Percentiles rank a stretch among this genome's conserved stretches.
Conservation (phyloP, 2,329 filamentous ascomycete genomes). For the Colletotrichum sp. region DNA sequence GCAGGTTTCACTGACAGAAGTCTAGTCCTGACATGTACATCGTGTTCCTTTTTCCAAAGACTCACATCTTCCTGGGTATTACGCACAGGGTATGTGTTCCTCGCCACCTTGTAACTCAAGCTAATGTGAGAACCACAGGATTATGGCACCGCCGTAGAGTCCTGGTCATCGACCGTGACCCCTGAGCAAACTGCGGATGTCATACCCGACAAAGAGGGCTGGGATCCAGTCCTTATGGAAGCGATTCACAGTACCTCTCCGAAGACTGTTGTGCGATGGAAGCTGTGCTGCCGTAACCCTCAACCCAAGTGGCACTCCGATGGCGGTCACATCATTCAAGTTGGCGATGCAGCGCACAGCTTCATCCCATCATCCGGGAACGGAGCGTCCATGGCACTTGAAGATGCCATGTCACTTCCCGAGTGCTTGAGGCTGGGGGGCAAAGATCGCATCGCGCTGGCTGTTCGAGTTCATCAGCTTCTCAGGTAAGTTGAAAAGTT, state of each 20-base stretch:
- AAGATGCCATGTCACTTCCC: slow-evolving; percentile 22
- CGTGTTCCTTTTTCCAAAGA: background rate
- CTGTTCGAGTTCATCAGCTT: background rate
- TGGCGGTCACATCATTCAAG: slow-evolving; percentile 20
- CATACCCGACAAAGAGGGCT: background rate
- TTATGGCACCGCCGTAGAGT: background rate
- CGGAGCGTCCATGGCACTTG: slow-evolving; percentile 24
- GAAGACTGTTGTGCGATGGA: background rate
- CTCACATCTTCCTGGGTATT: background rate
- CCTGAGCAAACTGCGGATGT: background rate
- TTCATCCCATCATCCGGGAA: slow-evolving; percentile 23
- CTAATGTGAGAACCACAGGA: background rate
- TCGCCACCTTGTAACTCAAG: background rate
- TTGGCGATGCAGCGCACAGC: slow-evolving; percentile 25
- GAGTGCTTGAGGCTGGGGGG: background rate
- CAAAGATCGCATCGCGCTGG: background rate
- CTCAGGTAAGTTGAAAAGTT: background rate
- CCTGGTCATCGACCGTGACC: background rate
- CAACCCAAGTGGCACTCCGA: slow-evolving; percentile 17
- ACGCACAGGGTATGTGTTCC: background rate
- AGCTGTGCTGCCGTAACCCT: slow-evolving; percentile 15
- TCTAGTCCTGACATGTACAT: background rate
- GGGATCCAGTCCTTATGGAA: background rate
- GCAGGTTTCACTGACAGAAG: background rate
- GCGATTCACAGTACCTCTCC: background rate